Evolutionary conservation across 2,329 filamentous ascomycete species (phyloP).

Genomic region (Pseudogymnoascus sp.): DNA sequence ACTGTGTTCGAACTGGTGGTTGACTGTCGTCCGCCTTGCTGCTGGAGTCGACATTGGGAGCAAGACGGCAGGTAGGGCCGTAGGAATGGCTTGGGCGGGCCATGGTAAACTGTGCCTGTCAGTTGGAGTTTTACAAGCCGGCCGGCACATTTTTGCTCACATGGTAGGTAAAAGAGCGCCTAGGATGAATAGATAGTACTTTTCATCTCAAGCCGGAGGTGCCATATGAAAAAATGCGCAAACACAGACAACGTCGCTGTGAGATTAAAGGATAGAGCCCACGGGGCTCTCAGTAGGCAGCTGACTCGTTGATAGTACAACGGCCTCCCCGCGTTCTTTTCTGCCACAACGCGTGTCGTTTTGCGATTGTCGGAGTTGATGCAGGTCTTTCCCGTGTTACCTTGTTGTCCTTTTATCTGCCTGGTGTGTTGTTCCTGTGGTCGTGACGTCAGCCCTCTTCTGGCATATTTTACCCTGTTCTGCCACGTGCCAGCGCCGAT

Average conservation of each 20-base stretch:
- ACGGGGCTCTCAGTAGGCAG: constrained; percentile 2
- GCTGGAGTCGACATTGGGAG: constrained; percentile 16
- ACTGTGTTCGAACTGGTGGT: constrained; percentile 61
- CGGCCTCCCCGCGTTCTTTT: background rate
- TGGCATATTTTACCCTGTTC: background rate
- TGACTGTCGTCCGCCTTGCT: constrained; percentile 33
- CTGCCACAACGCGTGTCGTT: constrained; percentile 1
- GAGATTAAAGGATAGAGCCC: background rate
- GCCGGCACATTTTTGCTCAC: background rate
- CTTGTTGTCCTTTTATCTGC: constrained; percentile 8
- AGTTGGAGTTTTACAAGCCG: background rate
- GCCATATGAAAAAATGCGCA: background rate
- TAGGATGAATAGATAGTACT: background rate
- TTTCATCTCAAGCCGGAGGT: constrained; percentile 12
- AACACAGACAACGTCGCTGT: background rate
- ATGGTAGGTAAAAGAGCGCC: background rate
- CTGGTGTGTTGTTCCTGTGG: constrained; percentile 5
- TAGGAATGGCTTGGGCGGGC: constrained; percentile 26
- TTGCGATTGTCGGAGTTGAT: constrained; percentile 1
- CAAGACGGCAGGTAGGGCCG: constrained; percentile 26
- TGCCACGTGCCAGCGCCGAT: background rate
- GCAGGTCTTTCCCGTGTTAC: background rate
- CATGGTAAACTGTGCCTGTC: constrained; percentile 21
- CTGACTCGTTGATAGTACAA: background rate
- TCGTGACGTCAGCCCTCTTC: background rate